Percentiles rank a stretch among this genome's conserved stretches.
Conservation (phyloP, 108 stramenopile genomes). For the Discostella pseudostelligera region DNA sequence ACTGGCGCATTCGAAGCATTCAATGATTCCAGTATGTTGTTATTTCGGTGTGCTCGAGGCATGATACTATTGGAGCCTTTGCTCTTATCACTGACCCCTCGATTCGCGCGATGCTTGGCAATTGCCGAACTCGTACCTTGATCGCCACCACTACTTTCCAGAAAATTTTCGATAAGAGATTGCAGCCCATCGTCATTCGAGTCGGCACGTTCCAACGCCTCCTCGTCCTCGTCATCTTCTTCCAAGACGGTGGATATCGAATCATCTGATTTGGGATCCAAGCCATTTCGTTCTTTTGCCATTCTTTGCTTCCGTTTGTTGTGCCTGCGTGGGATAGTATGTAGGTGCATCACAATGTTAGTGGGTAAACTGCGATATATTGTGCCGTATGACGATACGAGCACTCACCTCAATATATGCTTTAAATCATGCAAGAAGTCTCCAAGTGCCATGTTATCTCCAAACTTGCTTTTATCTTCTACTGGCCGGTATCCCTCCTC, state of each 20-base stretch:
- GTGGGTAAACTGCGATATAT: too few relatives aligned
- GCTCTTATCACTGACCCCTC: not conserved
- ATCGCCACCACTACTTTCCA: slow-evolving; percentile 8
- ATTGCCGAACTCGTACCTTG: not conserved
- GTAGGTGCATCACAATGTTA: too few relatives aligned
- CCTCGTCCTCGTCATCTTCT: slow-evolving; percentile 42
- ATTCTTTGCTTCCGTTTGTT: slow-evolving; percentile 18
- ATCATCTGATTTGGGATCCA: slow-evolving; percentile 16
- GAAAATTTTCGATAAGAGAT: slow-evolving; percentile 31
- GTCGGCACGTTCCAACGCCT: slow-evolving; percentile 32
- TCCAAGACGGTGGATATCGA: slow-evolving; percentile 39
- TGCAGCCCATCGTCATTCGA: slow-evolving; percentile 23
- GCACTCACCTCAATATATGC: slow-evolving; percentile 50
- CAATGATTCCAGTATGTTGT: slow-evolving; percentile 18
- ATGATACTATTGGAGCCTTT: not conserved
- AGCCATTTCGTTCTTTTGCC: slow-evolving; percentile 4
- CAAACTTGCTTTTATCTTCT: slow-evolving; percentile 63
- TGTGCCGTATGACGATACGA: not conserved
- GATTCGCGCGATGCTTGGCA: not conserved
- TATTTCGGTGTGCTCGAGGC: not conserved
- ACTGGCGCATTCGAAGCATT: slow-evolving; percentile 26
- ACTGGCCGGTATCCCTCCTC: slow-evolving; percentile 73
- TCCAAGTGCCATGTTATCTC: slow-evolving; percentile 81
- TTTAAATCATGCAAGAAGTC: slow-evolving; percentile 87
- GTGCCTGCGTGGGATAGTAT: slow-evolving; percentile 23